A percentile compares a stretch with the other conserved stretches of the same genome.
Evolutionary conservation across 2,329 filamentous ascomycete species (phyloP).

Genomic region (Pseudogymnoascus sp.): DNA sequence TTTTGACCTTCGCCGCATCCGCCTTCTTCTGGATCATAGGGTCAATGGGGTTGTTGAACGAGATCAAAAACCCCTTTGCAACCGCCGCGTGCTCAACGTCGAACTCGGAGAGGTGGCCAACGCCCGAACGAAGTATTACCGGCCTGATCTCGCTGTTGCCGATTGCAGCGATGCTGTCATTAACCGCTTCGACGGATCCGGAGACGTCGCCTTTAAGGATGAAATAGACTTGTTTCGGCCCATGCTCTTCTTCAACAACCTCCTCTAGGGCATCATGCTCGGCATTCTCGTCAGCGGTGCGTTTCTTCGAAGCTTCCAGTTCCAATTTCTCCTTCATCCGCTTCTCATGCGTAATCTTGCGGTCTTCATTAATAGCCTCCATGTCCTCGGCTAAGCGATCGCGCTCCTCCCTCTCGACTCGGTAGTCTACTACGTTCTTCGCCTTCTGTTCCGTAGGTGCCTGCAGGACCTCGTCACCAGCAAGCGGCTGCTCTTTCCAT

Average conservation of each 20-base stretch:
- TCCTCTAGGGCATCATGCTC: slow-evolving; percentile 21
- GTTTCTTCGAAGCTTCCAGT: slow-evolving; percentile 34
- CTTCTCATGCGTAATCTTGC: slow-evolving; percentile 49
- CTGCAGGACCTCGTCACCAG: slow-evolving; percentile 83
- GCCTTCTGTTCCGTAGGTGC: slow-evolving; percentile 72
- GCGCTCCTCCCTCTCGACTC: slow-evolving; percentile 63
- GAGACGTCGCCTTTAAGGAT: slow-evolving; percentile 89
- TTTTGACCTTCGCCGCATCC: slow-evolving; percentile 61
- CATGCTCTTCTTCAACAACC: slow-evolving; percentile 31
- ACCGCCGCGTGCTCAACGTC: slow-evolving; percentile 82
- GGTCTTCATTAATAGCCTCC: slow-evolving; percentile 67
- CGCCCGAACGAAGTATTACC: slow-evolving; percentile 66
- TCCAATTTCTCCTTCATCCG: slow-evolving; percentile 54
- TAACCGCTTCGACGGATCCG: slow-evolving; percentile 86
- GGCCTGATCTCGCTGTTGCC: slow-evolving; percentile 79
- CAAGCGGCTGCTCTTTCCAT: slow-evolving; percentile 82
- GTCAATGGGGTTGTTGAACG: slow-evolving; percentile 73
- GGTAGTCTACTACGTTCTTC: slow-evolving; percentile 69
- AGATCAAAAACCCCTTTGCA: slow-evolving; percentile 69
- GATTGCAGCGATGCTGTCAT: slow-evolving; percentile 66
- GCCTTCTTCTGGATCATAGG: slow-evolving; percentile 63
- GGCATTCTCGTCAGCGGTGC: slow-evolving; percentile 20
- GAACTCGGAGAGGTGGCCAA: slow-evolving; percentile 74
- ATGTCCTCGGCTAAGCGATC: slow-evolving; percentile 60
- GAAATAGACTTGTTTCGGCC: slow-evolving; percentile 61